A percentile compares a stretch with the other conserved stretches of the same genome.
Evolutionary conservation across 2,329 filamentous ascomycete genomes (phyloP).

Genomic region (Paraconiothyrium brasiliense): DNA sequence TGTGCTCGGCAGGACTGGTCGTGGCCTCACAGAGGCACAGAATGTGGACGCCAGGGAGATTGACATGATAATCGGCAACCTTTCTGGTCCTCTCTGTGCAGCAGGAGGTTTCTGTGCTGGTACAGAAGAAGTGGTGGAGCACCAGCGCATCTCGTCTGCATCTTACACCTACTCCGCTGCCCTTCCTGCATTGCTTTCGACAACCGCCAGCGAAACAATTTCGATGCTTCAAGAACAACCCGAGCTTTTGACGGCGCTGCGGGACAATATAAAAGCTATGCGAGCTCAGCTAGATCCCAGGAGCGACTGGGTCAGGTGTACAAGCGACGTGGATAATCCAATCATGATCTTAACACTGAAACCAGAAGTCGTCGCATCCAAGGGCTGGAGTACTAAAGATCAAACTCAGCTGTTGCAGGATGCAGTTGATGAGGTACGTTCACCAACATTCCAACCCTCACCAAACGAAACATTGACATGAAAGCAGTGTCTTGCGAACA

Average conservation of each 20-base stretch:
- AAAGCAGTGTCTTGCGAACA: conserved; percentile 80
- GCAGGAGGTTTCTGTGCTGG: conserved; percentile 97
- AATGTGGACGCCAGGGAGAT: conserved; percentile 93
- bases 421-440: conserved; percentile 89
- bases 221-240: conserved; percentile 86
- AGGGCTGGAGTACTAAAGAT: conserved; percentile 74
- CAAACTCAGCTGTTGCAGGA: conserved; percentile 89
- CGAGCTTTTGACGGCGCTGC: conserved; percentile 78
- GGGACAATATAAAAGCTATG: conserved; percentile 89
- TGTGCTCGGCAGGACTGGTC: conserved; percentile 88
- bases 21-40: conserved; percentile 93
- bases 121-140: conserved; percentile 88
- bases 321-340: conserved; percentile 84
- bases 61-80: conserved; percentile 96
- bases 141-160: conserved; percentile 91
- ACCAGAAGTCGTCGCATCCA: conserved; percentile 77
- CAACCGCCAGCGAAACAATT: conserved; percentile 93
- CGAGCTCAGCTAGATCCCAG: conserved; percentile 87
- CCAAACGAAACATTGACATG: conserved; percentile 23
- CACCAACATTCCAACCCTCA: background rate
- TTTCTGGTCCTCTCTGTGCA: conserved; percentile 88
- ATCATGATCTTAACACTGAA: conserved; percentile 86
- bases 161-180: conserved; percentile 97
- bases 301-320: conserved; percentile 90
- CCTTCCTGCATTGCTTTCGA: conserved; percentile 89